Conservation (phyloP, 2,329 filamentous ascomycete genomes). For the Colletotrichum agaves region DNA sequence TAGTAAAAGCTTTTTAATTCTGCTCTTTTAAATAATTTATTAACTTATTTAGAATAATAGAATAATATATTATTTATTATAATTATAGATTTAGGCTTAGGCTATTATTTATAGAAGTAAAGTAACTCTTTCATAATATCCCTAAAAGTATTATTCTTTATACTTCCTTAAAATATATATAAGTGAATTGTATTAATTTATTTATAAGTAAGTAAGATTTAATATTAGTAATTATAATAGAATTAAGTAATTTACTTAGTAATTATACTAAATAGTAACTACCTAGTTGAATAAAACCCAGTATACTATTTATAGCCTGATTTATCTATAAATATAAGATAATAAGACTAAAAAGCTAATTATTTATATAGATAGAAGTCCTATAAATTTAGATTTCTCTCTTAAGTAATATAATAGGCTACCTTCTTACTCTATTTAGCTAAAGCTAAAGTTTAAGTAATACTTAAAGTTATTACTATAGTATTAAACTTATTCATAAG, state of each 20-base stretch:
- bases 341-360: neutral
- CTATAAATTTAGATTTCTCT: neutral
- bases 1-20: too few species aligned
- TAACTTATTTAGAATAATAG: too few species aligned
- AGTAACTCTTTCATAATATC: neutral
- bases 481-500: neutral
- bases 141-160: neutral
- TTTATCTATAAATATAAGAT: neutral
- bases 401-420: neutral
- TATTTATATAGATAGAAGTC: neutral
- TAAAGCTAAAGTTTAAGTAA: neutral
- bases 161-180: neutral
- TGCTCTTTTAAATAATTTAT: too few species aligned
- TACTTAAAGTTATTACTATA: neutral
- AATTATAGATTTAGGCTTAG: too few species aligned
- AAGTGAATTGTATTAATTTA: neutral
- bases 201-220: neutral
- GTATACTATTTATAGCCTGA: neutral
- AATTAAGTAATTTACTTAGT: neutral
- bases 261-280: neutral
- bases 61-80: too few species aligned
- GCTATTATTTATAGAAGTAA: neutral
- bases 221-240: neutral
- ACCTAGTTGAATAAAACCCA: neutral
- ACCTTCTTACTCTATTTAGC: neutral